Base-by-base conservation (phyloP, 805 yeast genomes). In the Metschnikowia arizonensis region DNA sequence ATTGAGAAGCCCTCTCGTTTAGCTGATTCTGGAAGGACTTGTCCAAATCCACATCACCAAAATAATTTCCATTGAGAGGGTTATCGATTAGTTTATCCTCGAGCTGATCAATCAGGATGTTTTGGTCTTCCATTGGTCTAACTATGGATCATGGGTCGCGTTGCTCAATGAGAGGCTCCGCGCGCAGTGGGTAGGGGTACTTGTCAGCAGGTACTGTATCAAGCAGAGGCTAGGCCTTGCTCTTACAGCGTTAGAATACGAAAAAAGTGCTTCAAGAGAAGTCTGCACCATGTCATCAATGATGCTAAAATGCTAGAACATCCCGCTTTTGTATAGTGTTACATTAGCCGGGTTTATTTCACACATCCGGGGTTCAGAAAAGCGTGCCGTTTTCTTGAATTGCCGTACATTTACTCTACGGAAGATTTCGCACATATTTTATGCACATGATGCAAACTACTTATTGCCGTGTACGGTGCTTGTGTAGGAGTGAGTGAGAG, bases 41-140 rank as follows among this genome's bases (percentile, higher is more conserved):
- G 47, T 71, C 75, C 12, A 66, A 54, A 2, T 64, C 56, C 8
- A 55, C 51, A n/a, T 62, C 66, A 6, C 51, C 50, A 12, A 67
- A 51, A 18, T 65, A 66, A 30, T 58, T 51, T 38, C 58, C 51
- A 33, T 45, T 46, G 8, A 72, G 61, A 0, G 74, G 73, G 48
- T 70, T 68, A 47, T 72, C 74, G n/a, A 69, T 69, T 42, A 69
- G 64, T 49, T 68, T 71, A 47, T 73, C 79, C 42, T 76, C 79
- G 35, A 76, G 65, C 47, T 69, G 65, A 48, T 74, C 77, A 18
- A 70, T 69, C 62, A 72, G 67, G 7, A 59, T 47, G 26, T 52
- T 61, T 24, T 60, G 63, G 18, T 59, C 59, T 33, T 59, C 53
- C 47, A 43, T 34, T 18, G 39, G 34, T 25, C 23, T 36, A 15